These are phyloP conservation scores for Aegilops speltoides DNA, from an alignment of 176 grass and related monocot genomes.

Conservation along the genomic window DNA sequence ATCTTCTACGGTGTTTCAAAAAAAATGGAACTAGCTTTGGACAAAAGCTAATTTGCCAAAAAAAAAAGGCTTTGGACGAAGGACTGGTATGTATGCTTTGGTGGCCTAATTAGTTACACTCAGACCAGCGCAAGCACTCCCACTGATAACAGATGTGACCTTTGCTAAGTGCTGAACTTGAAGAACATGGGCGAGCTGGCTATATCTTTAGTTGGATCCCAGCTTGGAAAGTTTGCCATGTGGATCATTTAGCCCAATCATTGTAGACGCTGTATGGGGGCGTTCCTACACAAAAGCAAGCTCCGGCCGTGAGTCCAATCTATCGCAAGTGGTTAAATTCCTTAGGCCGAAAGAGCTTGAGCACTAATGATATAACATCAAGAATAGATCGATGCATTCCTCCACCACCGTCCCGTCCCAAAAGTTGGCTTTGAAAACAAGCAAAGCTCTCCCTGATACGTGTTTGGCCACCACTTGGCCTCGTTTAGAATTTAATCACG, in stretches of 20 bases:
- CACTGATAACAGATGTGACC: not conserved
- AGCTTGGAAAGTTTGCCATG: not conserved
- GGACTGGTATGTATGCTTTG: not conserved
- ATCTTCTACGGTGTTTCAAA: too few species aligned
- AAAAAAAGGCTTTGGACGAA: too few species aligned
- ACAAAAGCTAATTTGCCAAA: too few species aligned
- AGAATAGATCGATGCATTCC: not conserved
- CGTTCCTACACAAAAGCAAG: not conserved
- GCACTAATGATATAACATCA: not conserved
- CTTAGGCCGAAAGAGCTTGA: slow-evolving; percentile 15
- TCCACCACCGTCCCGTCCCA: slow-evolving; percentile 1
- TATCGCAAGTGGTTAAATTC: slow-evolving; percentile 4
- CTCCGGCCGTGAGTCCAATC: not conserved
- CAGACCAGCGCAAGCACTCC: not conserved
- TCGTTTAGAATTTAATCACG: not conserved
- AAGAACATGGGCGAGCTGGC: slow-evolving; percentile 6
- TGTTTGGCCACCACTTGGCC: not conserved
- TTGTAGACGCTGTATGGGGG: not conserved
- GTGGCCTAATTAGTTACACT: not conserved
- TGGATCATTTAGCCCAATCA: not conserved
- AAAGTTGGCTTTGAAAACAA: not conserved
- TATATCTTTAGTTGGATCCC: not conserved
- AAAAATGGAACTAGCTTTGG: not conserved
- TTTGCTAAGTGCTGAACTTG: not conserved
- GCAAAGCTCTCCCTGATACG: not conserved